Evolutionary conservation across 1,284 basidiomycete genomes (phyloP), one percentile per base, ranked within the genome.

Genomic region (Sanghuangporus baumii): DNA sequence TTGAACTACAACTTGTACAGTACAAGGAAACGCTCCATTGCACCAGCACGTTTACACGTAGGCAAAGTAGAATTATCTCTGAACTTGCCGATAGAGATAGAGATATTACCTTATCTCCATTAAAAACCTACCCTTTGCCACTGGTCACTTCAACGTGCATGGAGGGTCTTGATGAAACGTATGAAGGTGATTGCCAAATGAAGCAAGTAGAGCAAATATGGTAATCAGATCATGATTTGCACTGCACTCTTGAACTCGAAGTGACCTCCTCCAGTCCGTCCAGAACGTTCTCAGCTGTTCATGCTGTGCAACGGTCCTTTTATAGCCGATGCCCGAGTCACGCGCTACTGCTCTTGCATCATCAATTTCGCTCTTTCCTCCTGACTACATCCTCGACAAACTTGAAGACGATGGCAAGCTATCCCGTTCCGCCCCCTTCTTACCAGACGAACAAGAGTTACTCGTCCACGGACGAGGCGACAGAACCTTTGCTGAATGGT

Each of bases 391-490:
- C 54, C 8, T 57, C 65, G 34, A 46, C 43, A 16, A 18, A 18
- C 20, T 46, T 18, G 16, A 11, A 46, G 43, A 62, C 55, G 62
- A 71, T 71, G 70, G 74, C 70, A 63, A 64, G 68, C 31, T 81
- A 85, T 74, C 78, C 83, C 56, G 72, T 78, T 18, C 76, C 84
- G 66, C 85, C 85, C 4, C 85, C 85, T 1, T 76, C 78, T 12
- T 87, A 87, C 70, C 64, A 74, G 2, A 67, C 71, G 58, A 26
- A 70, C 75, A 40, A 68, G 71, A 26, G 70, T 69, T 2, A 81
- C 79, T 66, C 73, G 74, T 65, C 71, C 2, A 71, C 74, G 41
- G 74, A 76, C 23, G 75, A 76, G 14, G 70, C 73, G 12, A 59
- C 65, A 3, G 74, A 82, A 57, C 86, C 84, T 0, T 73, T 88